Conservation (phyloP, 2,329 filamentous ascomycete species). For the Fusarium sulawesiense region DNA sequence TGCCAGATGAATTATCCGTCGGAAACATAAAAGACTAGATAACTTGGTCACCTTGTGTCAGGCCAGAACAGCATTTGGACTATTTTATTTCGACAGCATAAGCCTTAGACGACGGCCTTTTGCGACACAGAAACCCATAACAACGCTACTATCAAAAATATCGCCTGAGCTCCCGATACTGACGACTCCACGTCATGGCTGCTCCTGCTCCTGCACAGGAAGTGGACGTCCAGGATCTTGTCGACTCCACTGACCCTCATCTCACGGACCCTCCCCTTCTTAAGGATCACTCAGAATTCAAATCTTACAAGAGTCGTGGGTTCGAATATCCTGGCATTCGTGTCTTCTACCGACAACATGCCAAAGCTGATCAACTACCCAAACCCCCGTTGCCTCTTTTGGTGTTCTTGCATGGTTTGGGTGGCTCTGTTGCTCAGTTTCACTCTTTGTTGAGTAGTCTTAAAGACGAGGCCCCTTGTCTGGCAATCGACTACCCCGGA, state of each 20-base stretch:
- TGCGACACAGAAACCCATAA: not conserved
- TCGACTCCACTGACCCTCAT: conserved; percentile 54
- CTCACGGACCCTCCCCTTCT: conserved; percentile 82
- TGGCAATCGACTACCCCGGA: conserved; percentile 87
- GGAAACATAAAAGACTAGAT: not conserved
- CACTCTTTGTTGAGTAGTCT: conserved; percentile 83
- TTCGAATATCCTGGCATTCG: conserved; percentile 81
- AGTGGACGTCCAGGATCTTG: conserved; percentile 36
- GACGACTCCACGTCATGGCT: conserved; percentile 39
- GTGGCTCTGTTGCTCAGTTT: conserved; percentile 93
- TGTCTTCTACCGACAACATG: conserved; percentile 85
- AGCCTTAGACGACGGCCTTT: not conserved
- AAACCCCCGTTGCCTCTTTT: conserved; percentile 80
- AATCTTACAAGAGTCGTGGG: conserved; percentile 75
- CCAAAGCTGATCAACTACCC: conserved; percentile 84
- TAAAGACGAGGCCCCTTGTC: conserved; percentile 82
- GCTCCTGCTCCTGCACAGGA: conserved; percentile 36
- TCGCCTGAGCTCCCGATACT: conserved; percentile 10
- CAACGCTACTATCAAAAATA: not conserved
- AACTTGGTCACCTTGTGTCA: not conserved
- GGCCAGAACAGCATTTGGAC: not conserved
- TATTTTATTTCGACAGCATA: not conserved
- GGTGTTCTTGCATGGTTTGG: conserved; percentile 92
- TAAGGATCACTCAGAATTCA: conserved; percentile 77
- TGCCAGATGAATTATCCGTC: not conserved